Conservation (phyloP, 495 filamentous ascomycete species). For the Aspergillus hancockii region DNA sequence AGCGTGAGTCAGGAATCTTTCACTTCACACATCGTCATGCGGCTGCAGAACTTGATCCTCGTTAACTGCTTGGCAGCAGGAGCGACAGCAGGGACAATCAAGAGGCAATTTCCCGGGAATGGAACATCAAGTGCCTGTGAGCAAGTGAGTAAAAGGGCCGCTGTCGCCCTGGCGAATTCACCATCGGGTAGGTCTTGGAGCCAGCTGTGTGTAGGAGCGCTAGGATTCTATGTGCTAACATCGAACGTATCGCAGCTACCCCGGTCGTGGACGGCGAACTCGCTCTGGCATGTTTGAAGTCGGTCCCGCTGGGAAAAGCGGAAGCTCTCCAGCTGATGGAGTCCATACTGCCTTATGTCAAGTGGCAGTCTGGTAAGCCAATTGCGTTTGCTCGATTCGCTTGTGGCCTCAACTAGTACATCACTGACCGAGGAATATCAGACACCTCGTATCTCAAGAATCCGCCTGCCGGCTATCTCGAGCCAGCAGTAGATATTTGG, state of each 20-base stretch:
- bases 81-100: background rate
- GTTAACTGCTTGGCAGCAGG: background rate
- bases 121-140: background rate
- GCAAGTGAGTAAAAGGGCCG: background rate
- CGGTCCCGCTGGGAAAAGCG: background rate
- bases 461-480: slow-evolving; percentile 1
- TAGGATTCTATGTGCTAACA: background rate
- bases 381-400: background rate
- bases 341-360: background rate
- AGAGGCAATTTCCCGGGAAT: background rate
- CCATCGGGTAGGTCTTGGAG: background rate
- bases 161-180: background rate
- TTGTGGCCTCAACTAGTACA: background rate
- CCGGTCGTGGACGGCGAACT: background rate
- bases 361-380: background rate
- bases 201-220: background rate
- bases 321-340: background rate
- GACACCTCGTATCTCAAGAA: slow-evolving; percentile 3
- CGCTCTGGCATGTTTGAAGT: background rate
- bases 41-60: background rate
- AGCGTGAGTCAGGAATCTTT: background rate
- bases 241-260: background rate
- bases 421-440: background rate
- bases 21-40: background rate
- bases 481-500: slow-evolving; percentile 2